A percentile compares a stretch with the other conserved stretches of the same genome.
These are phyloP conservation scores for Fraxinus floribunda DNA, from an alignment of 305 asterid genomes.

Conservation along the genomic window DNA sequence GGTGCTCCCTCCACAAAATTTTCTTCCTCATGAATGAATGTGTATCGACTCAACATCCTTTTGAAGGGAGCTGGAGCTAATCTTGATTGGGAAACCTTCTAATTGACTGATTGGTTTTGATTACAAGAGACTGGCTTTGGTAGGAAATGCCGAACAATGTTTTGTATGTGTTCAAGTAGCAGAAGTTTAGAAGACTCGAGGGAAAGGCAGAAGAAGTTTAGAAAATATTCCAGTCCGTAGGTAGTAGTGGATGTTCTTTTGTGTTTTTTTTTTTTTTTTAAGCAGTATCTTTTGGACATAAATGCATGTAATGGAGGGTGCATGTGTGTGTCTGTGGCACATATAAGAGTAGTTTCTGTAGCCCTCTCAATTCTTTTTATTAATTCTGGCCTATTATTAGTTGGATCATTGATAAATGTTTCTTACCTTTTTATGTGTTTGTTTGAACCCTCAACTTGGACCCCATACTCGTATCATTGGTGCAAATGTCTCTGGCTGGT, in stretches of 20 bases:
- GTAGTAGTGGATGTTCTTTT: slow-evolving; percentile 41
- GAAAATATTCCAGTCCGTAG: slow-evolving; percentile 36
- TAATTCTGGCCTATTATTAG: slow-evolving; percentile 19
- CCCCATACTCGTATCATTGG: slow-evolving; percentile 1
- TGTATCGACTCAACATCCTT: slow-evolving; percentile 14
- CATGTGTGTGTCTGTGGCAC: slow-evolving; percentile 34
- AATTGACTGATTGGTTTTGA: slow-evolving; percentile 12
- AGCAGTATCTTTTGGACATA: slow-evolving; percentile 47
- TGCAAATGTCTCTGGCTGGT: slow-evolving; percentile 15
- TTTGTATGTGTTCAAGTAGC: slow-evolving; percentile 27
- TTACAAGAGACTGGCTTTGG: slow-evolving; percentile 15
- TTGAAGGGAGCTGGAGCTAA: slow-evolving; percentile 23
- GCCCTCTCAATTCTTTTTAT: slow-evolving; percentile 35
- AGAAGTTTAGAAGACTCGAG: slow-evolving; percentile 21
- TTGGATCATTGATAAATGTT: slow-evolving; percentile 22
- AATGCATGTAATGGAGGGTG: slow-evolving; percentile 42
- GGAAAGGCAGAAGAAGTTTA: slow-evolving; percentile 23
- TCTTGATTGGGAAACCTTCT: slow-evolving; percentile 16
- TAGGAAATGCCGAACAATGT: slow-evolving; percentile 14
- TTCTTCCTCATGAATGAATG: slow-evolving; percentile 11
- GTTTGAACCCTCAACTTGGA: slow-evolving; percentile 16
- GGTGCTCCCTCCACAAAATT: slow-evolving; percentile 23
- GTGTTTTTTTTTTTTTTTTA: no score
- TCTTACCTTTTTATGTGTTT: background rate
- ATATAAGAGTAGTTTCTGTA: slow-evolving; percentile 30